These are phyloP conservation scores for Amanita inopinata DNA, from an alignment of 768 basidiomycete genomes.

Conservation along the genomic window DNA sequence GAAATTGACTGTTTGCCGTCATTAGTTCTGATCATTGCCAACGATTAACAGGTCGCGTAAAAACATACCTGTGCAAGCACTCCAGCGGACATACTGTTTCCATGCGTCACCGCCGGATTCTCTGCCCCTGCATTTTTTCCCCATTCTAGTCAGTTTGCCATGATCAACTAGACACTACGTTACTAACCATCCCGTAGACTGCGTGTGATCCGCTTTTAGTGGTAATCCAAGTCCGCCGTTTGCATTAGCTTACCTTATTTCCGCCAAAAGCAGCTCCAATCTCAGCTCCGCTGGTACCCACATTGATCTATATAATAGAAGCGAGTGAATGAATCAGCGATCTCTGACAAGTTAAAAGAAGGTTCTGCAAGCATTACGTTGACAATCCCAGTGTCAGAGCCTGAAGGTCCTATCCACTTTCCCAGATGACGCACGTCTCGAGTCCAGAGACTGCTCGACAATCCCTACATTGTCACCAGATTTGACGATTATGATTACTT, in stretches of 20 bases:
- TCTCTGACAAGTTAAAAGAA: slow-evolving; percentile 9
- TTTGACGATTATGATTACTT: slow-evolving; percentile 9
- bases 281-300: slow-evolving; percentile 51
- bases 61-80: slow-evolving; percentile 64
- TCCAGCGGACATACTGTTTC: slow-evolving; percentile 94
- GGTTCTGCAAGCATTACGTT: slow-evolving; percentile 41
- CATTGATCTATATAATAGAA: slow-evolving; percentile 35
- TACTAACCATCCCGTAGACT: slow-evolving; percentile 79
- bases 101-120: slow-evolving; percentile 98
- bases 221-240: background rate
- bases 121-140: slow-evolving; percentile 56
- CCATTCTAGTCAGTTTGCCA: slow-evolving; percentile 14
- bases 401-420: slow-evolving; percentile 85
- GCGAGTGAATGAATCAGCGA: slow-evolving; percentile 48
- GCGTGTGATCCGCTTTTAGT: slow-evolving; percentile 1
- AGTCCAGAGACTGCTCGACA: slow-evolving; percentile 90
- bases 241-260: slow-evolving; percentile 58
- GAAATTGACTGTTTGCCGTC: slow-evolving; percentile 84
- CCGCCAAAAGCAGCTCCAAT: slow-evolving; percentile 86
- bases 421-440: slow-evolving; percentile 75
- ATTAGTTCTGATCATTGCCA: slow-evolving; percentile 7
- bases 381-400: slow-evolving; percentile 87
- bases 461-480: slow-evolving; percentile 36
- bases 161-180: slow-evolving; percentile 4
- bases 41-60: background rate